These are phyloP conservation scores for Astrephomene gubernaculifera DNA, from an alignment of 139 green algal species.

Conservation along the genomic window DNA sequence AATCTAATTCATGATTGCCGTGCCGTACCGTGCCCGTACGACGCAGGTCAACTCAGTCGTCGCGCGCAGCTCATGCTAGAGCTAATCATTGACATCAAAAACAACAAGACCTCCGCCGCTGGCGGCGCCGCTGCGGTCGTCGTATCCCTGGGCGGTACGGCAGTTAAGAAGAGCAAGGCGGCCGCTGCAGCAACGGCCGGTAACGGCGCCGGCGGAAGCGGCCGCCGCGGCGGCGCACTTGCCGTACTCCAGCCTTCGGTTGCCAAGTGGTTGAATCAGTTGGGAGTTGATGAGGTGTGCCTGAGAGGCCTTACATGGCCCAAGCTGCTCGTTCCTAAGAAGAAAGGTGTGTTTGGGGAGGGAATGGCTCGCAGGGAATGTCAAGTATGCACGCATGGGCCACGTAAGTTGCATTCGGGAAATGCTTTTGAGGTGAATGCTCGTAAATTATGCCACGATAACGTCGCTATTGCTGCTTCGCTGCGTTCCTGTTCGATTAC, in stretches of 20 bases:
- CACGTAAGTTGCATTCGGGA: no score
- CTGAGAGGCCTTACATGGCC: conserved; percentile 75
- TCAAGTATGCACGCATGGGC: not conserved
- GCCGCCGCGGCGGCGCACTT: conserved; percentile 43
- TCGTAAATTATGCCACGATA: no score
- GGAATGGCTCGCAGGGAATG: not conserved
- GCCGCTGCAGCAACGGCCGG: not conserved
- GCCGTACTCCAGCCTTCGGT: conserved; percentile 57
- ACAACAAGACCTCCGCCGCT: conserved; percentile 69
- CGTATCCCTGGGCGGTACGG: conserved; percentile 9
- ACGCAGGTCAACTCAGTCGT: conserved; percentile 60
- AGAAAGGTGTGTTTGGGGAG: conserved; percentile 64
- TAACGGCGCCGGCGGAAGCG: not conserved
- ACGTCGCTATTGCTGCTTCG: no score
- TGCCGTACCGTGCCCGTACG: not conserved
- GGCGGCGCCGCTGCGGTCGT: conserved; percentile 1
- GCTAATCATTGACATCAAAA: conserved; percentile 91
- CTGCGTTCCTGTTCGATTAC: no score
- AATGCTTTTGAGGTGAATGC: no score
- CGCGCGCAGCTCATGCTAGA: conserved; percentile 81
- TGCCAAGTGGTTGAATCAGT: conserved; percentile 67
- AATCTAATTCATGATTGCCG: not conserved
- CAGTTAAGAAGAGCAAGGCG: conserved; percentile 7
- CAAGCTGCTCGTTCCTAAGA: conserved; percentile 72
- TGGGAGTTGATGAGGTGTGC: conserved; percentile 68